Base-by-base conservation (phyloP, 2,329 filamentous ascomycete species). In the Penicillium sp. region DNA sequence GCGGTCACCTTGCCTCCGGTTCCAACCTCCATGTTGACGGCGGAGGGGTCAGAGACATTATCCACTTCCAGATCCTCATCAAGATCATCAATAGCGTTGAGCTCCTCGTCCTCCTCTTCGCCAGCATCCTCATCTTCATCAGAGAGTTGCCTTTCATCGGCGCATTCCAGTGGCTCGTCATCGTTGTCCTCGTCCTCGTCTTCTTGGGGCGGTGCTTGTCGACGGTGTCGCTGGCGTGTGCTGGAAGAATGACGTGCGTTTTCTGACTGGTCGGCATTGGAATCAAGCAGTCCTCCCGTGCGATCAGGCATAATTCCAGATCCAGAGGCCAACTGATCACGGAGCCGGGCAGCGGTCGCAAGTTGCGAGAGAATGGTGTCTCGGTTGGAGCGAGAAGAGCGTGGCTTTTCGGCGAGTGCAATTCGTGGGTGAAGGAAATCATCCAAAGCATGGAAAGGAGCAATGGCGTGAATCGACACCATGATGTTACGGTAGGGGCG, bases 391-490 rank as follows among this genome's bases (percentile, higher is more conserved):
- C 88, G 83, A 29, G 83, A 80, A 9, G 78, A 79, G 42, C 87
- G 82, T 11, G 89, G 85, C 18, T 90, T 85, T 59, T 96, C 92
- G 3, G 89, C 86, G 13, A 94, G 72, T 65, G 82, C 91, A 55
- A 99, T 96, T 57, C 93, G 85, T 7, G 94, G 94, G 36, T 94
- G 87, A 42, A 99, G 81, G 71, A 97, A 99, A 70, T 99, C 94
- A 69, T 97, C 94, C 22, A 99, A 78, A 0, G 93, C 90, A 72
- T 97, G 97, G 79, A 99, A 97, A 0, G 92, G 97, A 2, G 94
- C 93, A 67, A 99, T 97, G 14, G 94, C 94, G 71, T 99, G 94
- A 54, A 99, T 99, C 0, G 92, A 96, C 1, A 99, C 94, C 89
- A 97, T 97, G 59, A 99, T 95, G 63, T 93, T 96, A 21, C 90